A percentile compares a stretch with the other conserved stretches of the same genome.
Evolutionary conservation across 805 yeast species (phyloP).

Genomic region (Schwanniomyces pseudopolymorphus): DNA sequence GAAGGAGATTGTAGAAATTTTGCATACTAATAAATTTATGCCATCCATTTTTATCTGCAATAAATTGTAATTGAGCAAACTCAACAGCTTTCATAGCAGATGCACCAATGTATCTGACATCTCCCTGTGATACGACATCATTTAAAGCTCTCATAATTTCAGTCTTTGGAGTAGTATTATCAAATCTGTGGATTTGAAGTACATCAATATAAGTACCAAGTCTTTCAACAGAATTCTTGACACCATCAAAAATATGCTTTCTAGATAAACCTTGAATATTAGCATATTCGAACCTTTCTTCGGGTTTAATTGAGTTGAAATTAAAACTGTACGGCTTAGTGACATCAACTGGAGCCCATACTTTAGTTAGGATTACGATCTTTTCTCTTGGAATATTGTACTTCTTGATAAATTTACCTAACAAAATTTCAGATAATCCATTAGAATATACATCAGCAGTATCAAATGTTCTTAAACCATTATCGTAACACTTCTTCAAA

Average conservation of each 20-base stretch:
- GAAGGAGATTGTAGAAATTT: constrained; percentile 52
- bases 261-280: too few species aligned
- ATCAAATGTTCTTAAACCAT: constrained; percentile 22
- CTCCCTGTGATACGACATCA: constrained; percentile 49
- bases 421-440: constrained; percentile 17
- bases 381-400: too few species aligned
- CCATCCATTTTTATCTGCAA: constrained; percentile 59
- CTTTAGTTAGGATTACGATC: too few species aligned
- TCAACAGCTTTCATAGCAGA: constrained; percentile 57
- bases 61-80: constrained; percentile 51
- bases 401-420: constrained; percentile 20
- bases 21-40: constrained; percentile 60
- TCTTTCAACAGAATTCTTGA: constrained; percentile 45
- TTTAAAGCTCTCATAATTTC: constrained; percentile 59
- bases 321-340: too few species aligned
- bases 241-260: too few species aligned
- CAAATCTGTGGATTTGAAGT: constrained; percentile 57
- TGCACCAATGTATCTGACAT: constrained; percentile 58
- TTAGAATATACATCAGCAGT: constrained; percentile 23
- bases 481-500: constrained; percentile 24
- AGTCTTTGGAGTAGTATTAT: constrained; percentile 44
- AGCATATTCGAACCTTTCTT: too few species aligned
- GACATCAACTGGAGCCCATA: too few species aligned
- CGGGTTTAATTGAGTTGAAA: too few species aligned
- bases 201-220: constrained; percentile 56